phyloP scores from a whole-genome alignment of 1,139 yeast species.

The Yamadazyma triangularis region DNA sequence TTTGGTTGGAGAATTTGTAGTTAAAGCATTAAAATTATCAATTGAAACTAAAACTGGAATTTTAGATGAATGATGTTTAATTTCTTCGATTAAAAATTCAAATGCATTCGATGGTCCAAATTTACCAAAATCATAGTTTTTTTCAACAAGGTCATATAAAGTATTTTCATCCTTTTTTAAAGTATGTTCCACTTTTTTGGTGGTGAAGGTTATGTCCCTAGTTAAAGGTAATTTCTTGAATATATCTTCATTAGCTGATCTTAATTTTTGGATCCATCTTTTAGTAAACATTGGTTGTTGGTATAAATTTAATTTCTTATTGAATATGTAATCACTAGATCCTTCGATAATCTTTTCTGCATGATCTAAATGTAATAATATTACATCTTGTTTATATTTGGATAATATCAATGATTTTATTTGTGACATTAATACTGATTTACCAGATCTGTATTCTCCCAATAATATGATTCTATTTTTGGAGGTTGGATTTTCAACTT shows the following conservation, averaged over 20 bases:
- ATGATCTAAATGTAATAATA: constrained; percentile 64
- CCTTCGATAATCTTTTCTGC: constrained; percentile 68
- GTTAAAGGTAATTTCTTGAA: constrained; percentile 49
- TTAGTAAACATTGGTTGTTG: constrained; percentile 81
- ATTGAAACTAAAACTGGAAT: constrained; percentile 66
- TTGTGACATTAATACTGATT: constrained; percentile 71
- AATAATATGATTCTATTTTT: constrained; percentile 52
- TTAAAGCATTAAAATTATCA: constrained; percentile 70
- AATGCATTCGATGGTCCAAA: constrained; percentile 37
- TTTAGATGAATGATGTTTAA: constrained; percentile 30
- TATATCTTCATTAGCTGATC: constrained; percentile 50
- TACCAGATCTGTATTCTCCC: constrained; percentile 80
- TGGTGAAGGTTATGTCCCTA: constrained; percentile 33
- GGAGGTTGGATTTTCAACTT: constrained; percentile 21
- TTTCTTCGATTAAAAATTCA: constrained; percentile 52
- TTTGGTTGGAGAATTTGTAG: constrained; percentile 51
- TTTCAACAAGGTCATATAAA: constrained; percentile 33
- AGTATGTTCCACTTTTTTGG: constrained; percentile 29
- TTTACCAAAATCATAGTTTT: constrained; percentile 38
- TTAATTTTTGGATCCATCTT: constrained; percentile 53
- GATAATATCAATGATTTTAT: constrained; percentile 56
- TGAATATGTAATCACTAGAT: constrained; percentile 59
- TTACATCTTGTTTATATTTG: constrained; percentile 37
- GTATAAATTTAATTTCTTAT: constrained; percentile 45
- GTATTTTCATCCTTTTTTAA: constrained; percentile 43